Conservation (phyloP, 768 basidiomycete genomes). For the Hygrophorus russula region DNA sequence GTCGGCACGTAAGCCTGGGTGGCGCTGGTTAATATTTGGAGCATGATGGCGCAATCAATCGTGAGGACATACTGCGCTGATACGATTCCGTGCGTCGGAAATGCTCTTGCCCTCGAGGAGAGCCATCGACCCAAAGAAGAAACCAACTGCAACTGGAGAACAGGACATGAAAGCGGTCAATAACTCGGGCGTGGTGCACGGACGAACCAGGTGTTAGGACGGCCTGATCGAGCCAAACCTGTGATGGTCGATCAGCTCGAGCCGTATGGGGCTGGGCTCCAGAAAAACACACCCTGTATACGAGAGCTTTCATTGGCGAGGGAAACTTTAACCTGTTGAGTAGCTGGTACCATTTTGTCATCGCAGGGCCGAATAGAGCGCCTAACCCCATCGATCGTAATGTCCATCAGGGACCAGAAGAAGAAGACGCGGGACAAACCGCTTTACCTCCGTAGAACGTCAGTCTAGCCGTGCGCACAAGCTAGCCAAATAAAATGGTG, state of each 20-base stretch:
- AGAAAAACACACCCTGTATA: conserved; percentile 43
- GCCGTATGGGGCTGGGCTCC: neutral
- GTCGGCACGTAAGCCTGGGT: conserved; percentile 60
- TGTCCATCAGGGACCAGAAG: too few species aligned
- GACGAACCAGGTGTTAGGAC: conserved; percentile 56
- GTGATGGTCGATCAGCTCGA: conserved; percentile 4
- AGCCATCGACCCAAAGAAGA: conserved; percentile 66
- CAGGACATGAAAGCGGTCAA: neutral
- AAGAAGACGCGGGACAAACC: too few species aligned
- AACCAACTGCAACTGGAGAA: conserved; percentile 29
- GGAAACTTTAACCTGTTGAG: conserved; percentile 63
- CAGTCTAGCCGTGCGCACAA: conserved; percentile 49
- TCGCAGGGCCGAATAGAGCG: conserved; percentile 65
- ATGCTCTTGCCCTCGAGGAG: conserved; percentile 62
- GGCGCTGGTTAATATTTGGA: neutral
- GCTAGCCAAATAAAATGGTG: conserved; percentile 21
- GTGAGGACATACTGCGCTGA: conserved; percentile 29
- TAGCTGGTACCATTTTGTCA: conserved; percentile 75
- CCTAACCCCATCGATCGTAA: conserved; percentile 25
- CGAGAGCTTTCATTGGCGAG: conserved; percentile 42
- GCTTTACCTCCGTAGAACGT: conserved; percentile 64
- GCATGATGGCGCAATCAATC: neutral
- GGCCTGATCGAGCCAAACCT: conserved; percentile 80
- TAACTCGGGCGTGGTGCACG: neutral
- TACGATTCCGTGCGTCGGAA: conserved; percentile 33